Evolutionary conservation across 352 stramenopile genomes (phyloP), one percentile per base, ranked within the genome.

Genomic region (Nannochloropsis limnetica): DNA sequence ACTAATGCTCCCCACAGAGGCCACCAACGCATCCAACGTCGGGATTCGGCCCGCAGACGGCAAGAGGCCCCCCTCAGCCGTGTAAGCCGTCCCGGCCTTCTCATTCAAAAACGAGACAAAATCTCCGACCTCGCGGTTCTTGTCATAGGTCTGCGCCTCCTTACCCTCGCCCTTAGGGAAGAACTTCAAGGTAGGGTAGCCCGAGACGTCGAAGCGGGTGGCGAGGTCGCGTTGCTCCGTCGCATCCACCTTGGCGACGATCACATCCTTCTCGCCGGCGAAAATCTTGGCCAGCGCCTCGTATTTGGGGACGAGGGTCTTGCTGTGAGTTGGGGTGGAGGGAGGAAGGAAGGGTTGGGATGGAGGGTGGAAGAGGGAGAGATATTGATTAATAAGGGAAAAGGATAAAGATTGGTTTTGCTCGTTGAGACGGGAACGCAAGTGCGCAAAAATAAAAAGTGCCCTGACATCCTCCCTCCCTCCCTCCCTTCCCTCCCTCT

Each of bases 111-210:
- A 97, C 28, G 92, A 86, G 4, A 96, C 90, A 14, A 97, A 89
- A 83, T 93, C 90, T n/a, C 93, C 90, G 86, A 95, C 91, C 86
- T 95, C 91, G 43, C 92, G 91, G 68, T 89, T 92, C 68, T 88
- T 88, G 80, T 88, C 89, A 87, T 96, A 97, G 86, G 94, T 89
- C 83, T 94, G 90, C 23, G 91, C 88, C 80, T 95, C 92, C 22
- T 81, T 85, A 61, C 91, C 88, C 80, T 90, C 89, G 79, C 88
- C 91, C 0, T 89, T 89, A 0, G 90, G 88, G 81, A 96, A 97
- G 88, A 95, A 96, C 88, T 95, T 95, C 86, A 97, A 89, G 80
- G 92, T 96, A 32, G 93, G 93, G 89, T 93, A 97, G 28, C 93
- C 92, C 80, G 89, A 92, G 31, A 97, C 90, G 79, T 91, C 92